Evolutionary conservation across 257 asterid species (phyloP), one percentile per base, ranked within the genome.

Genomic region (Coffea eugenioides): DNA sequence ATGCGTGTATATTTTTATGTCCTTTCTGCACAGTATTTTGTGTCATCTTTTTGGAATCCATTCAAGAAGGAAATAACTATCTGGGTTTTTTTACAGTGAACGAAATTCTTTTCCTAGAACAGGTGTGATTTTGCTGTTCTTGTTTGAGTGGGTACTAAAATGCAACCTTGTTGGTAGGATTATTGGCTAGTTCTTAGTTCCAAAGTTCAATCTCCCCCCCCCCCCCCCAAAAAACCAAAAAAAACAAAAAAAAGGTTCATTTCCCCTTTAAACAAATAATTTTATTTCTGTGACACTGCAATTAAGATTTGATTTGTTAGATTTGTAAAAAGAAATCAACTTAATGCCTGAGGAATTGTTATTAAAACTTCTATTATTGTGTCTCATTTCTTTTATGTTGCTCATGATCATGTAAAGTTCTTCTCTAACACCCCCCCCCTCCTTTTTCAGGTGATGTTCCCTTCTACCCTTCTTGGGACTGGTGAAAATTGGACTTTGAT

Each of bases 401-500:
- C 70, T 72, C 49, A 46, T 21, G 74, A 68, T 77, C n/a, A 31
- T 78, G 68, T 67, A 20, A 39, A 72, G 78, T 54, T 76, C 23
- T 16, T 74, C 5, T 39, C 4, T 31, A 31, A 31, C 0, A 1
- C 34, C 34, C 34, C 34, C 34, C 34, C 4, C 43, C 43, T 39
- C 2, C 41, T 39, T 39, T 82, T 87, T 77, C 88, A 95, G 99
- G 98, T 95, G 80, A 90, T 95, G 87, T 95, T 95, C 86, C 99
- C 99, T 59, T 91, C 98, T 80, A 87, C 97, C 36, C 99, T 93
- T 84, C 89, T 95, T 78, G 99, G 99, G 87, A 93, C 99, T 27
- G 97, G 90, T 86, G 97, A 95, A 84, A 89, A 82, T 76, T 95
- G 99, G 99, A 95, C 99, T 80, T 82, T 95, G 91, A 90, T 95